phyloP scores from a whole-genome alignment of 2,329 filamentous ascomycete species.

The Aureobasidium namibiae region DNA sequence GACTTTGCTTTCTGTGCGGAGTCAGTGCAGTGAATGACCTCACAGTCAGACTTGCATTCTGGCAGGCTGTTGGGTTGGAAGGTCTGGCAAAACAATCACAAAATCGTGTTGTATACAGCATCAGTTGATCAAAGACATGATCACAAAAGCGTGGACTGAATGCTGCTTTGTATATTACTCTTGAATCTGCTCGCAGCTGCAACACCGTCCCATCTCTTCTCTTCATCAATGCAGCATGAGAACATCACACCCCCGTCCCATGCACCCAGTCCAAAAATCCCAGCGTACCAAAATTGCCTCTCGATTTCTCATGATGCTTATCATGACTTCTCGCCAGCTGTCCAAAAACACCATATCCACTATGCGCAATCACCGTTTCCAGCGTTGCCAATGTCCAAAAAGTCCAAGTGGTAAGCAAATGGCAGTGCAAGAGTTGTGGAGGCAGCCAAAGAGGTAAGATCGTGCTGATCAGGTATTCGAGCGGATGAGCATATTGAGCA shows the following conservation, averaged over 20 bases:
- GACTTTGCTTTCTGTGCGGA: too few relatives aligned
- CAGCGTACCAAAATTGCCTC: slow-evolving; percentile 10
- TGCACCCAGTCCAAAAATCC: slow-evolving; percentile 8
- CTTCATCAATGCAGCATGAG: too few relatives aligned
- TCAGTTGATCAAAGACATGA: too few relatives aligned
- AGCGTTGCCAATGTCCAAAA: slow-evolving; percentile 1
- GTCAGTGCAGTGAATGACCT: too few relatives aligned
- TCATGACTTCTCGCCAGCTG: neutral
- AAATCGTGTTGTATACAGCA: too few relatives aligned
- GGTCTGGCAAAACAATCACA: too few relatives aligned
- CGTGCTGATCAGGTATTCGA: slow-evolving; percentile 12
- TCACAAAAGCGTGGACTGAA: too few relatives aligned
- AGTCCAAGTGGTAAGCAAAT: neutral
- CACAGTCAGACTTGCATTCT: too few relatives aligned
- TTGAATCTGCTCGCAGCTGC: neutral
- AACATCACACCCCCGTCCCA: neutral
- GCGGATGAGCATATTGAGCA: slow-evolving; percentile 12
- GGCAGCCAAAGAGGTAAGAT: slow-evolving; percentile 8
- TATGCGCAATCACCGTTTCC: slow-evolving; percentile 11
- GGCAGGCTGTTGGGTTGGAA: too few relatives aligned
- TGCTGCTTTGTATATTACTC: neutral
- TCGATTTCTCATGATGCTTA: slow-evolving; percentile 11
- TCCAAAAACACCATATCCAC: slow-evolving; percentile 11
- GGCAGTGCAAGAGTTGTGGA: neutral
- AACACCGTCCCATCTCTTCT: neutral